phyloP scores from a whole-genome alignment of 345 rosid genomes.

The Microthlaspi erraticum region DNA sequence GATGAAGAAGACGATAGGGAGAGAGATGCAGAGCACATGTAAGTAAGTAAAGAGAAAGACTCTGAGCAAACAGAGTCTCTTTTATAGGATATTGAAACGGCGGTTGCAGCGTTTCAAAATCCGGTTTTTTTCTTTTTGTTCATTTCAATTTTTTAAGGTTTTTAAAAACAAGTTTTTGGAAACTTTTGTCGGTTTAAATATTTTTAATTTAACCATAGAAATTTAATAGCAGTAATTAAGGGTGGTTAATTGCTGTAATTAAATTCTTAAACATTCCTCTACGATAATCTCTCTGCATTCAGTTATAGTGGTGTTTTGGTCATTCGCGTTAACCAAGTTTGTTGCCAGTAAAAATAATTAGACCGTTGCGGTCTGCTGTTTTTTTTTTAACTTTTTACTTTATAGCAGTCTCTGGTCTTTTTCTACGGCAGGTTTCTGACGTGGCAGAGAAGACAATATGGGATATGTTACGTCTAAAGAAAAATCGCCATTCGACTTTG shows the following conservation, averaged over 20 bases:
- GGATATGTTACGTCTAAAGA: constrained; percentile 28
- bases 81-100: constrained; percentile 45
- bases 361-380: constrained; percentile 40
- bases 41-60: constrained; percentile 23
- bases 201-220: constrained; percentile 6
- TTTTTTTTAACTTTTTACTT: constrained; percentile 5
- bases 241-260: constrained; percentile 24
- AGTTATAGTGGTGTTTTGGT: constrained; percentile 20
- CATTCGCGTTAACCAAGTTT: background rate
- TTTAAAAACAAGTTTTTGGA: background rate
- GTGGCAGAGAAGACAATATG: constrained; percentile 37
- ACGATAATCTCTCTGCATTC: background rate
- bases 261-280: background rate
- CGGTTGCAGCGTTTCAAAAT: constrained; percentile 38
- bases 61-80: constrained; percentile 23
- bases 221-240: constrained; percentile 11
- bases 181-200: background rate
- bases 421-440: constrained; percentile 38
- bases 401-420: constrained; percentile 29
- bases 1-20: constrained; percentile 15
- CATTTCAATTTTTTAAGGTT: background rate
- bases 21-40: constrained; percentile 31
- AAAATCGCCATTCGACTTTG: constrained; percentile 18
- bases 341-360: constrained; percentile 22
- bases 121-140: constrained; percentile 1